These are phyloP conservation scores for Xylaria sp. DNA, from an alignment of 2,329 filamentous ascomycete genomes.

Conservation along the genomic window DNA sequence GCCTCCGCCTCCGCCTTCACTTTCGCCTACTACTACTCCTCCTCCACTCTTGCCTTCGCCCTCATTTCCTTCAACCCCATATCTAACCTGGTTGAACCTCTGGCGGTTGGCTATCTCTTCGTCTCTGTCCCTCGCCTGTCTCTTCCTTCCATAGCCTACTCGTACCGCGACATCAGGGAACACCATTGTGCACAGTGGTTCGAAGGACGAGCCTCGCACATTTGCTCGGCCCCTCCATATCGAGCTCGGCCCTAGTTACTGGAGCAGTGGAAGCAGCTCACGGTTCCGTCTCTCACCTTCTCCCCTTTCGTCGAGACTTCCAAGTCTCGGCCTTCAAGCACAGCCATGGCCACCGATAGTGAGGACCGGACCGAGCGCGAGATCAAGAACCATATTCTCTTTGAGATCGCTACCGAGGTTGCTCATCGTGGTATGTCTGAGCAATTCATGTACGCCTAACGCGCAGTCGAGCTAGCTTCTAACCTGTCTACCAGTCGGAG, in stretches of 20 bases:
- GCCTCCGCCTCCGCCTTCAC: constrained; percentile 11
- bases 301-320: constrained; percentile 13
- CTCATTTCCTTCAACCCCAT: constrained; percentile 2
- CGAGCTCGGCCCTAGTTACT: background rate
- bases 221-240: background rate
- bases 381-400: constrained; percentile 94
- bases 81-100: constrained; percentile 24
- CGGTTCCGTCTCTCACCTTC: constrained; percentile 5
- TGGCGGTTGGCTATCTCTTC: constrained; percentile 12
- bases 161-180: background rate
- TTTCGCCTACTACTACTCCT: constrained; percentile 11
- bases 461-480: constrained; percentile 37
- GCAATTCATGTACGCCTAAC: constrained; percentile 15
- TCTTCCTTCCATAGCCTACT: constrained; percentile 12
- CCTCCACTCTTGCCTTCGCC: constrained; percentile 4
- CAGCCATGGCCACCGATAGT: constrained; percentile 60
- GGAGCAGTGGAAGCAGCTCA: background rate
- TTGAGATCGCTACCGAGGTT: constrained; percentile 96
- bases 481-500: constrained; percentile 74
- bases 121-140: background rate
- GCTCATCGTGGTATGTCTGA: constrained; percentile 83
- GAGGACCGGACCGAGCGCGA: constrained; percentile 66
- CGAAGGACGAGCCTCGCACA: background rate
- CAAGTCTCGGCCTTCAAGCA: constrained; percentile 23
- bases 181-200: background rate